Base-by-base conservation (phyloP, 331 rosid genomes). In the Acacia concinna region DNA sequence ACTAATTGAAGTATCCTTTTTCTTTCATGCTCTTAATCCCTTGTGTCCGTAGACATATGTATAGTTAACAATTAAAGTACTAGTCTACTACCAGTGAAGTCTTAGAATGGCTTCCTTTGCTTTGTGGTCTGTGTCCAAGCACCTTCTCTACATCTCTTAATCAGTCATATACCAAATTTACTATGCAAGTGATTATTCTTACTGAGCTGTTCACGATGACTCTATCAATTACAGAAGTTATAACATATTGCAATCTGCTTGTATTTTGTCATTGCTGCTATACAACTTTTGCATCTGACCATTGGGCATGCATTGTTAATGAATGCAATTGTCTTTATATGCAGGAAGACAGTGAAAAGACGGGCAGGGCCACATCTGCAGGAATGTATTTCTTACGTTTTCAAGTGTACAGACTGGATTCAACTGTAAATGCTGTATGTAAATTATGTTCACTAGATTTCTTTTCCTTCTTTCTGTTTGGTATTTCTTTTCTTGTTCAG, bases 351-450 rank as follows among this genome's bases (percentile, higher is more conserved):
- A 41, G 74, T 43, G 74, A 69, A 27, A 69, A 69, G 56, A 15
- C 74, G 41, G 74, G 74, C 37, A 69, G 6, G 74, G 74, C 25
- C 57, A 43, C 74, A 25, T 69, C 74, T 43, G 74, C 74, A 13
- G 74, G 74, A 69, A 69, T 69, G 74, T 69, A 69, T 69, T 71
- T 71, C 76, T 74, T 57, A 25, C 79, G 60, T 60, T 75, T 75
- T 75, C 79, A 75, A 75, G 79, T 75, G 54, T 75, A 75, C 44
- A 59, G 79, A 75, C 9, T 75, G 79, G 79, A 75, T 60, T 75
- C 79, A 40, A 75, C 71, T 18, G 59, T 60, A 44, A 75, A 75
- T 59, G 79, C 71, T 32, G 79, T 75, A 60, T 41, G 70, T 25
- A 75, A 27, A 27, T 74, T 25, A 17, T 57, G n/a, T 59, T 57